Evolutionary conservation across 768 basidiomycete genomes (phyloP), one percentile per base, ranked within the genome.

Genomic region (Termitomyces sp.): DNA sequence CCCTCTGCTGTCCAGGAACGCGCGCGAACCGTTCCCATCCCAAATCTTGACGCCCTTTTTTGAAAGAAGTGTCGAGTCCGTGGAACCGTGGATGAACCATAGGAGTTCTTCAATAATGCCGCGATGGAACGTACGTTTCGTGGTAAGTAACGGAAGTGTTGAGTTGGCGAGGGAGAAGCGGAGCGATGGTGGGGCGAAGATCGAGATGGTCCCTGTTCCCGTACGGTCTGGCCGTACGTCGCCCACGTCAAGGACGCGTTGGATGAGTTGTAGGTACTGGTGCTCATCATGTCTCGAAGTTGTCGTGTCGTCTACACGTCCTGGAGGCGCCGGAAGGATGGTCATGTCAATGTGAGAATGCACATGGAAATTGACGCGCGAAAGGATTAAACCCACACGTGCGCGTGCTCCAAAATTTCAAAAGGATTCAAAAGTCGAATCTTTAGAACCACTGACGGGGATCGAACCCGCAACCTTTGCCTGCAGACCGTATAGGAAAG

Each of bases 1-100:
- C 3, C 97, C 96, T 20, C 92, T 79, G 58, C 82, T 81, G 68
- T 94, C 91, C 32, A 98, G 74, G 67, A 96, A 98, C 64, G 84
- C 89, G 61, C 88, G 84, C 2, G 89, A 89, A 8, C 93, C 95
- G 63, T 99, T 98, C 0, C 95, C 95, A 69, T 98, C 95, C 97
- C 97, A 99, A 66, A 99, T 98, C 71, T 91, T 91, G 61, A 98
- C 83, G 54, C 93, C 94, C 69, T 91, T 91, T 33, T 81, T 78
- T 1, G 86, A 84, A 43, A 99, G 81, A 0, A 87, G 64, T 5
- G 76, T 86, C 0, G 91, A 85, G 74, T 97, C 93, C 0, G 95
- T 98, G 8, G 79, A 81, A 1, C 96, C 95, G 40, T 79, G 77
- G 16, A 97, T 75, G 68, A 99, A 99, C 96, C 96, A 99, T 7